Conservation (phyloP, 1,284 basidiomycete genomes). For the Cryptococcus jaspeensis region DNA sequence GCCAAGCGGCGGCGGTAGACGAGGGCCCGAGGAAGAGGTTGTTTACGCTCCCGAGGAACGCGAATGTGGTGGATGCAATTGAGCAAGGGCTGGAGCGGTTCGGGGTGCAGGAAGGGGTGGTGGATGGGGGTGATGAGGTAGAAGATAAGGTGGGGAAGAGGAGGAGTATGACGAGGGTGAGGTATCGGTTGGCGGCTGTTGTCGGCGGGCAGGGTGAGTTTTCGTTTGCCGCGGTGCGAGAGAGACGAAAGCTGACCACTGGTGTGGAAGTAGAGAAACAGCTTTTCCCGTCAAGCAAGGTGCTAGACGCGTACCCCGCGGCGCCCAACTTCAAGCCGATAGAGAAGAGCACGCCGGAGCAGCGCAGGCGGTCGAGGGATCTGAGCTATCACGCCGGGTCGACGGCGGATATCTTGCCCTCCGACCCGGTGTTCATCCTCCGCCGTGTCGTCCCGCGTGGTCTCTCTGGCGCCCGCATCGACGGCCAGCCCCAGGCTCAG, state of each 20-base stretch:
- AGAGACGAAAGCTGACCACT: neutral
- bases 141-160: conserved; percentile 85
- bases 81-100: conserved; percentile 88
- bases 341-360: conserved; percentile 62
- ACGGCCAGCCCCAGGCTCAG: neutral
- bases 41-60: conserved; percentile 86
- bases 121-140: conserved; percentile 95
- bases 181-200: conserved; percentile 70
- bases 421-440: conserved; percentile 87
- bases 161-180: conserved; percentile 70
- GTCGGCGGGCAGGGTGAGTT: conserved; percentile 63
- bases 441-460: conserved; percentile 59
- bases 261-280: conserved; percentile 63
- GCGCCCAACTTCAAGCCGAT: conserved; percentile 69
- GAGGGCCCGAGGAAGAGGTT: conserved; percentile 63
- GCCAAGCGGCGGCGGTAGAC: conserved; percentile 3
- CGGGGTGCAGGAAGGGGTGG: conserved; percentile 90
- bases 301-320: conserved; percentile 77
- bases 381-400: conserved; percentile 68
- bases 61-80: conserved; percentile 93
- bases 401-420: conserved; percentile 69
- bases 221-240: neutral
- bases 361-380: conserved; percentile 85
- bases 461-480: conserved; percentile 7
- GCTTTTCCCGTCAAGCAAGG: conserved; percentile 70